Conservation (phyloP, 208 protist genomes). For the Crithidia acanthocephali region DNA sequence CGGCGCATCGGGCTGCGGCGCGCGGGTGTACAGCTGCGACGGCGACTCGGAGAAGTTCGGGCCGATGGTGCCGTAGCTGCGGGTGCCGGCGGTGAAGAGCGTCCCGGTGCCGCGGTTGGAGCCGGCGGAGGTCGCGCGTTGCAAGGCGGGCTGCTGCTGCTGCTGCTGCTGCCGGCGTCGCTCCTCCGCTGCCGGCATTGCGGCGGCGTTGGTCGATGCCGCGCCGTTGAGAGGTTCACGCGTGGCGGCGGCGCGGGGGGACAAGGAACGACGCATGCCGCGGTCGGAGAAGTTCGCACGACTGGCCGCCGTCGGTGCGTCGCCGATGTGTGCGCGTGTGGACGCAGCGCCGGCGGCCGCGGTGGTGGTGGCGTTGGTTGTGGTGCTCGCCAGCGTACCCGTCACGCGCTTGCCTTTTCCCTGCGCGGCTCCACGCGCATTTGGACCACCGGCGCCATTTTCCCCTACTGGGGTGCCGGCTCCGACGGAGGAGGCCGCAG, state of each 20-base stretch:
- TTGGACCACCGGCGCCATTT: neutral
- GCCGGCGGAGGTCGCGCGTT: slow-evolving; percentile 3
- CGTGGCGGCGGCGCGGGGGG: slow-evolving; percentile 7
- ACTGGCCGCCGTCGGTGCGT: neutral
- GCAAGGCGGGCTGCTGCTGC: slow-evolving; percentile 1
- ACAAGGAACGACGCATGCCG: slow-evolving; percentile 25
- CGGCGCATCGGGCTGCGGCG: slow-evolving; percentile 4
- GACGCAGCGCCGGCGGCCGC: too few relatives aligned
- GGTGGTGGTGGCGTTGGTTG: neutral
- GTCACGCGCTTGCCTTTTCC: slow-evolving; percentile 3
- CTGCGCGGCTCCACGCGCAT: neutral
- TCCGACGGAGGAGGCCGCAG: neutral
- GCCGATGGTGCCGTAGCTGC: slow-evolving; percentile 29
- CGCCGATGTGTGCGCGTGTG: slow-evolving; percentile 4
- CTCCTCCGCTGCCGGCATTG: neutral
- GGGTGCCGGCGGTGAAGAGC: neutral
- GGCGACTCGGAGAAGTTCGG: slow-evolving; percentile 26
- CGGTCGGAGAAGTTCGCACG: slow-evolving; percentile 7
- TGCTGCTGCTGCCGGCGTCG: neutral
- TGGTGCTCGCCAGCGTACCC: neutral
- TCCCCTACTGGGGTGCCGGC: neutral
- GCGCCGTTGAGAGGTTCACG: neutral
- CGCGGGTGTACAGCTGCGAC: slow-evolving; percentile 17
- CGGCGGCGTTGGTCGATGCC: neutral
- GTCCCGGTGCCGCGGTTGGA: neutral